Evolutionary conservation across 768 basidiomycete genomes (phyloP).

Genomic region (Hericium coralloides): DNA sequence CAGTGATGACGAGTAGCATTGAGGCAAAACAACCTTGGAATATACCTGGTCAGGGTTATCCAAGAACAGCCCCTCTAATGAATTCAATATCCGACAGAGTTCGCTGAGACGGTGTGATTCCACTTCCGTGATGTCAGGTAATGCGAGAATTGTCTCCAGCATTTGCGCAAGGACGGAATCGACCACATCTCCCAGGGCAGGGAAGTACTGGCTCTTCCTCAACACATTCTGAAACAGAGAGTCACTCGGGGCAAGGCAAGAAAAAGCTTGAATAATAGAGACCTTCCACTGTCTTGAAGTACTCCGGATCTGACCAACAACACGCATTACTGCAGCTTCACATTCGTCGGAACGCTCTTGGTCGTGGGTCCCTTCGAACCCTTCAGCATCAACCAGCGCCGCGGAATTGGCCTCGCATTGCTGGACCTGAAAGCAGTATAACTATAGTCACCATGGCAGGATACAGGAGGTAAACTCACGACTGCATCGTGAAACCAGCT

Average conservation of each 20-base stretch:
- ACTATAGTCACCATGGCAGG: conserved; percentile 1
- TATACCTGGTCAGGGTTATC: conserved; percentile 53
- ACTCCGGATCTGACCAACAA: conserved; percentile 53
- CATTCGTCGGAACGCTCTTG: conserved; percentile 73
- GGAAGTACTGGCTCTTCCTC: conserved; percentile 63
- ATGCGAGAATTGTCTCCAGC: conserved; percentile 60
- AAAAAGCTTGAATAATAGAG: conserved; percentile 10
- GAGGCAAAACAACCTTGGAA: not conserved
- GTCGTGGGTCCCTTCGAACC: conserved; percentile 61
- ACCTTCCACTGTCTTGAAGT: conserved; percentile 71
- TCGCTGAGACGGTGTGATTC: conserved; percentile 82
- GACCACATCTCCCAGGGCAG: conserved; percentile 59
- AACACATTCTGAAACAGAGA: conserved; percentile 44
- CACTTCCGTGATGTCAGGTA: conserved; percentile 80
- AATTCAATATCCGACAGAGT: conserved; percentile 68
- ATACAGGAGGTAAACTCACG: conserved; percentile 33
- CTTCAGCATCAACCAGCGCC: conserved; percentile 44
- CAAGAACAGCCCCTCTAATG: conserved; percentile 74
- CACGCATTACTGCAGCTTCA: conserved; percentile 55
- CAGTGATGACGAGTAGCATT: not conserved
- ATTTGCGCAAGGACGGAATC: conserved; percentile 61
- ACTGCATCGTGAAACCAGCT: conserved; percentile 66
- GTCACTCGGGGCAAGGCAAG: not conserved
- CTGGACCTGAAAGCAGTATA: conserved; percentile 30
- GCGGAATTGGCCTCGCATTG: conserved; percentile 38